A percentile compares a stretch with the other conserved stretches of the same genome.
Evolutionary conservation across 2,329 filamentous ascomycete species (phyloP).

Genomic region (Paraphoma chrysanthemicola): DNA sequence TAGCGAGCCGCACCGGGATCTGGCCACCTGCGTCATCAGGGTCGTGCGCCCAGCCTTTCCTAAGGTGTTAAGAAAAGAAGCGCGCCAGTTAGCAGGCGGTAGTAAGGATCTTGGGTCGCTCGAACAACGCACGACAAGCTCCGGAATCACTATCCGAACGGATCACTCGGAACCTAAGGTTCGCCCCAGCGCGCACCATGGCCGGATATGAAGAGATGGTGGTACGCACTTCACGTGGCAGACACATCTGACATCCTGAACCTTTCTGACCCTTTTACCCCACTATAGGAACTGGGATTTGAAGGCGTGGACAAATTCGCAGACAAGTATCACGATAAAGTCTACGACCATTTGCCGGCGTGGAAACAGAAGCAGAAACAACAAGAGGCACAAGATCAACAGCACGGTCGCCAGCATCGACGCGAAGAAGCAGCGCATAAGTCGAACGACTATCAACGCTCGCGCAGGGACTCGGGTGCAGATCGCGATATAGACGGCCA

Average conservation of each 20-base stretch:
- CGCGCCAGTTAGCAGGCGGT: slow-evolving; percentile 6
- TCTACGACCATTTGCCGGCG: slow-evolving; percentile 27
- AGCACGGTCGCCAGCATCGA: slow-evolving; percentile 5
- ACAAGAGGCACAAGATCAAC: slow-evolving; percentile 3
- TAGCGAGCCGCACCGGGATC: not conserved
- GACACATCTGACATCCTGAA: not conserved
- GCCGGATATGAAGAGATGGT: slow-evolving; percentile 35
- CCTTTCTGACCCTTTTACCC: not conserved
- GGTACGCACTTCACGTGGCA: slow-evolving; percentile 21
- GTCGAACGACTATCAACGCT: slow-evolving; percentile 1
- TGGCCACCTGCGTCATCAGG: not conserved
- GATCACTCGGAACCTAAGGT: slow-evolving; percentile 20
- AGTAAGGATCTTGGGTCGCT: slow-evolving; percentile 1
- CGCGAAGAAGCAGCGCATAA: not conserved
- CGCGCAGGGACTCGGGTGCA: not conserved
- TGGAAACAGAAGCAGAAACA: slow-evolving; percentile 14
- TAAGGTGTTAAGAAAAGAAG: not conserved
- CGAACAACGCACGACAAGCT: slow-evolving; percentile 1
- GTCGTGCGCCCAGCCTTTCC: not conserved
- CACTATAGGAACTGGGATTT: slow-evolving; percentile 44
- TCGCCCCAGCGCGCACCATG: slow-evolving; percentile 18
- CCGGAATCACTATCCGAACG: slow-evolving; percentile 10
- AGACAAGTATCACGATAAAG: slow-evolving; percentile 39
- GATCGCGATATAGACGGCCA: not conserved
- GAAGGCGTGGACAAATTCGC: slow-evolving; percentile 40